Percentiles rank a stretch among this genome's conserved stretches.
phyloP scores from a whole-genome alignment of 306 rosid species.

The Sechiopsis laciniata region DNA sequence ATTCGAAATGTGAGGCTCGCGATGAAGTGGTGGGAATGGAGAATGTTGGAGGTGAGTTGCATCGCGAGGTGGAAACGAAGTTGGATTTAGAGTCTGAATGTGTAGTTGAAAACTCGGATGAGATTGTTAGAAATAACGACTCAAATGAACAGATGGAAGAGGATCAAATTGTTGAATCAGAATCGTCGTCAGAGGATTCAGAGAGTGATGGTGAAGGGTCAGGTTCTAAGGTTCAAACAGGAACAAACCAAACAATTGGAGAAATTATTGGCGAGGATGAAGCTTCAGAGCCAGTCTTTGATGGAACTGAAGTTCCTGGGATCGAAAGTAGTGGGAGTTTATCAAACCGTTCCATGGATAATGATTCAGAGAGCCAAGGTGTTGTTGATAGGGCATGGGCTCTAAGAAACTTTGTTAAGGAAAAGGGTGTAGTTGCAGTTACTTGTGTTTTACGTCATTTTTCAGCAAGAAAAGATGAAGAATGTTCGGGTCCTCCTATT shows the following conservation, averaged over 20 bases:
- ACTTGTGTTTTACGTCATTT: constrained; percentile 66
- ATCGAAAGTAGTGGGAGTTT: constrained; percentile 51
- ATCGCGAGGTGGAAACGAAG: constrained; percentile 22
- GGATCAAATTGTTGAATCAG: constrained; percentile 22
- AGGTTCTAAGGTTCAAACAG: constrained; percentile 27
- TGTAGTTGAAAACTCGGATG: constrained; percentile 21
- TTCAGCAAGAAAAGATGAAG: constrained; percentile 57
- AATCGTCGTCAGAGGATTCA: constrained; percentile 7
- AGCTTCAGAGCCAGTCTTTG: constrained; percentile 65
- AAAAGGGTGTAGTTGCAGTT: constrained; percentile 59
- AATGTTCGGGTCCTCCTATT: constrained; percentile 25
- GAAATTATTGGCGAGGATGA: constrained; percentile 49
- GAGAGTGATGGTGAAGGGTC: constrained; percentile 19
- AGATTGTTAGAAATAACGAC: constrained; percentile 19
- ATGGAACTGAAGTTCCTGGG: constrained; percentile 71
- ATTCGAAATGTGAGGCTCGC: constrained; percentile 22
- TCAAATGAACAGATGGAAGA: constrained; percentile 29
- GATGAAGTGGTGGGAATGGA: constrained; percentile 26
- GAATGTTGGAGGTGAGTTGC: constrained; percentile 21
- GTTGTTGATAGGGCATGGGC: constrained; percentile 76
- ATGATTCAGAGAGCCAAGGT: constrained; percentile 48
- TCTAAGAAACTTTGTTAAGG: constrained; percentile 64
- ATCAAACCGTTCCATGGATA: constrained; percentile 40
- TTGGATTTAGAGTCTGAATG: constrained; percentile 27
- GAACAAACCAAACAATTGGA: constrained; percentile 28